phyloP scores from a whole-genome alignment of 225 moss, liverwort and hornwort species.

The Asterella californica region DNA sequence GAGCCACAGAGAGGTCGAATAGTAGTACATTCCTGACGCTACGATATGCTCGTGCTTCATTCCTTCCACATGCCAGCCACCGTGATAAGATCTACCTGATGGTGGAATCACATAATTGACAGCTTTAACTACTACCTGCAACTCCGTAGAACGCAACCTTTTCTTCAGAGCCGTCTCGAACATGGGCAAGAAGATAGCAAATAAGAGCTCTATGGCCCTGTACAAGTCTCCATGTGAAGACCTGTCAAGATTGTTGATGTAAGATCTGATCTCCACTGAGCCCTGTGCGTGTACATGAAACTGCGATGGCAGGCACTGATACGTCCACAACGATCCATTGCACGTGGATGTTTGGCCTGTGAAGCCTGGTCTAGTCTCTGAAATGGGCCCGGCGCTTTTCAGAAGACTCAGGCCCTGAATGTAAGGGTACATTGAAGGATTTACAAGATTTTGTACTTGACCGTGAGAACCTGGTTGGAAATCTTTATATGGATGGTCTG shows the following conservation, averaged over 20 bases:
- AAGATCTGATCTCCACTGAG: background rate
- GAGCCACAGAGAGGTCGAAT: conserved; percentile 3
- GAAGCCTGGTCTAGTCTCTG: background rate
- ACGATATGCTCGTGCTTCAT: conserved; percentile 15
- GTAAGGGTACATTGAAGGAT: conserved; percentile 7
- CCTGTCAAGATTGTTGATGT: conserved; percentile 9
- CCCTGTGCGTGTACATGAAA: background rate
- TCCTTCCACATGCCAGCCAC: conserved; percentile 7
- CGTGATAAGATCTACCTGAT: background rate
- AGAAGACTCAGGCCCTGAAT: background rate
- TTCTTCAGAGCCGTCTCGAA: background rate
- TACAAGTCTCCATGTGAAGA: background rate
- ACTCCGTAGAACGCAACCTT: background rate
- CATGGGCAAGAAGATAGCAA: conserved; percentile 7
- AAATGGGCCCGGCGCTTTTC: background rate
- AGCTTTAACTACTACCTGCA: conserved; percentile 9
- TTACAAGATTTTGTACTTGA: background rate
- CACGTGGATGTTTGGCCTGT: background rate
- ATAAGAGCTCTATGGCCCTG: background rate
- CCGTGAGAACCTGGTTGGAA: conserved; percentile 1
- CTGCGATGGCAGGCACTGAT: conserved; percentile 14
- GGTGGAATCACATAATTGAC: conserved; percentile 7
- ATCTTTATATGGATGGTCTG: background rate
- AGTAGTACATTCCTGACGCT: conserved; percentile 17
- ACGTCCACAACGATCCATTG: background rate